Evolutionary conservation across 176 grass and related monocot species (phyloP).

Genomic region (Musa troglodytarum): DNA sequence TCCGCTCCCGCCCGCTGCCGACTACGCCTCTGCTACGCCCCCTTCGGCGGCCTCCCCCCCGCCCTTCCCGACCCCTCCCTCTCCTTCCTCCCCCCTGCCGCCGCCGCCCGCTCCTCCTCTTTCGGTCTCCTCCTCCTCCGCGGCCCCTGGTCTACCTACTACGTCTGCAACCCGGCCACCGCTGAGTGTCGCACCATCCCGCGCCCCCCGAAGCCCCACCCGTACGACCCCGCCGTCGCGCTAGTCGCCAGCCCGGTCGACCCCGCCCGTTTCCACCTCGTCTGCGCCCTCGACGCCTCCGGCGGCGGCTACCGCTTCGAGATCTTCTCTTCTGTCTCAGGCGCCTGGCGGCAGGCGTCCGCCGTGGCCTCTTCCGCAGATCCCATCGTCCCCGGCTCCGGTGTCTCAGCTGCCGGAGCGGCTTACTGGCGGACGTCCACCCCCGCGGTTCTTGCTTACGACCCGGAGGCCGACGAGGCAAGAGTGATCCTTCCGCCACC

Average conservation of each 20-base stretch:
- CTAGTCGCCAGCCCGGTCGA: slow-evolving; percentile 9
- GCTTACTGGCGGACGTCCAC: slow-evolving; percentile 16
- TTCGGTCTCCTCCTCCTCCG: slow-evolving; percentile 21
- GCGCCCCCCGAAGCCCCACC: slow-evolving; percentile 10
- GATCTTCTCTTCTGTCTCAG: slow-evolving; percentile 16
- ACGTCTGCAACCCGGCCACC: slow-evolving; percentile 28
- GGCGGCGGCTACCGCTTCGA: slow-evolving; percentile 12
- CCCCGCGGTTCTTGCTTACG: slow-evolving; percentile 11
- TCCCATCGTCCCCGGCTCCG: slow-evolving; percentile 14
- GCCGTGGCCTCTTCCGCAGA: neutral
- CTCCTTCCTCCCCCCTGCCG: slow-evolving; percentile 25
- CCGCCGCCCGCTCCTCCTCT: slow-evolving; percentile 23
- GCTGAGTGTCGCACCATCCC: slow-evolving; percentile 9
- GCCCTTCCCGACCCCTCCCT: slow-evolving; percentile 14
- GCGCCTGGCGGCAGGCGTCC: slow-evolving; percentile 3
- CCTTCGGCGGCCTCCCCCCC: slow-evolving; percentile 3
- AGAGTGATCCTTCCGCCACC: neutral
- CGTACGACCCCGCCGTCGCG: slow-evolving; percentile 3
- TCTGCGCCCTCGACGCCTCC: slow-evolving; percentile 7
- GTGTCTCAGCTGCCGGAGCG: slow-evolving; percentile 14
- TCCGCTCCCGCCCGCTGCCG: neutral
- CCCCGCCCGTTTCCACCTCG: slow-evolving; percentile 7
- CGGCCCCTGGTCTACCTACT: slow-evolving; percentile 25
- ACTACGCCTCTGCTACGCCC: slow-evolving; percentile 3
- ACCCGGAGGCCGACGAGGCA: slow-evolving; percentile 8